Conservation (phyloP, 2,329 filamentous ascomycete genomes). For the Penicillium sp. region DNA sequence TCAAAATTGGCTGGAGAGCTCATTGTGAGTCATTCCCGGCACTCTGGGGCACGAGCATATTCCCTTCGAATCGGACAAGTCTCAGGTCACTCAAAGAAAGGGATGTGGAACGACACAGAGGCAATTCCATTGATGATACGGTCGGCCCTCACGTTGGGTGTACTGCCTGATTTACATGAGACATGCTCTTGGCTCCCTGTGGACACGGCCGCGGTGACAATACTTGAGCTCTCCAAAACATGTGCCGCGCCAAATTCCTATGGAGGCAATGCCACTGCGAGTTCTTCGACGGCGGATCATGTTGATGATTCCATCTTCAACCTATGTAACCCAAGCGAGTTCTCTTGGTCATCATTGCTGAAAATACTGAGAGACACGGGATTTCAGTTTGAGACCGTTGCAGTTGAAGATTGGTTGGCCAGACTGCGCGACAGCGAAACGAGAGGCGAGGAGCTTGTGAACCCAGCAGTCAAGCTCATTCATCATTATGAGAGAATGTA, state of each 20-base stretch:
- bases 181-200: constrained; percentile 37
- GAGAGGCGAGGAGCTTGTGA: constrained; percentile 29
- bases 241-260: constrained; percentile 6
- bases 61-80: constrained; percentile 39
- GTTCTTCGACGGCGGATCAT: neutral
- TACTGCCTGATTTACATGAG: constrained; percentile 26
- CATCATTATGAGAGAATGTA: constrained; percentile 35
- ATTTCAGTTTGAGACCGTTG: constrained; percentile 37
- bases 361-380: constrained; percentile 30
- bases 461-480: constrained; percentile 36
- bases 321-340: constrained; percentile 31
- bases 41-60: constrained; percentile 27
- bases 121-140: constrained; percentile 36
- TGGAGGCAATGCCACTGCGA: neutral
- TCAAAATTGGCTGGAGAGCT: constrained; percentile 37
- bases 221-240: constrained; percentile 28
- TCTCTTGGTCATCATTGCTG: constrained; percentile 40
- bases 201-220: constrained; percentile 28
- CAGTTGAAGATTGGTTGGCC: constrained; percentile 36
- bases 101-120: constrained; percentile 38
- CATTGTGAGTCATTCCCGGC: constrained; percentile 31
- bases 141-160: constrained; percentile 30
- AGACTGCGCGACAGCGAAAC: constrained; percentile 32
- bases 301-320: constrained; percentile 34
- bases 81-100: constrained; percentile 35